Conservation (phyloP, 2,329 filamentous ascomycete genomes). For the Paradendryphiella salina region DNA sequence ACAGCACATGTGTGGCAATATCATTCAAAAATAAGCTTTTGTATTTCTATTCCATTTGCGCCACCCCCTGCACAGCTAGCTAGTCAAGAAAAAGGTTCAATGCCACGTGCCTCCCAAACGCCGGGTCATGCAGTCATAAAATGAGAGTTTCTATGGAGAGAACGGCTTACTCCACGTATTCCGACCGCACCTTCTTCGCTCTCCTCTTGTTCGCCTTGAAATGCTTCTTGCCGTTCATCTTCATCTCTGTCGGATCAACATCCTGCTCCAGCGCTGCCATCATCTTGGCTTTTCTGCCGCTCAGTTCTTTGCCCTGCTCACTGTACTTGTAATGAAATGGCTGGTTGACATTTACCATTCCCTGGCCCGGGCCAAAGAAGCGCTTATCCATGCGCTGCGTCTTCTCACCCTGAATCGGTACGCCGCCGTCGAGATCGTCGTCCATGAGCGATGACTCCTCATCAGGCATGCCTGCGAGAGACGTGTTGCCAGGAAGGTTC, state of each 20-base stretch:
- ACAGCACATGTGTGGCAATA: no score
- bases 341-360: slow-evolving; percentile 67
- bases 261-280: slow-evolving; percentile 84
- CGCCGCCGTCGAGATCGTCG: slow-evolving; percentile 52
- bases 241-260: slow-evolving; percentile 77
- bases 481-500: slow-evolving; percentile 47
- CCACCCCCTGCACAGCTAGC: not conserved
- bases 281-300: slow-evolving; percentile 78
- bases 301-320: slow-evolving; percentile 80
- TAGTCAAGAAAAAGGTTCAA: not conserved
- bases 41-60: not conserved
- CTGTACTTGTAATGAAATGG: slow-evolving; percentile 92
- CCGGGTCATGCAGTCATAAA: slow-evolving; percentile 14
- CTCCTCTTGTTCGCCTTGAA: slow-evolving; percentile 76
- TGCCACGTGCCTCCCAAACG: slow-evolving; percentile 5
- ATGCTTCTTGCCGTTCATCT: slow-evolving; percentile 83
- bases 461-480: slow-evolving; percentile 30
- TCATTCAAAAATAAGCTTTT: not conserved
- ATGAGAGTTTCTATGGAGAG: not conserved
- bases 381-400: slow-evolving; percentile 77
- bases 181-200: slow-evolving; percentile 57
- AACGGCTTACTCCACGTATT: slow-evolving; percentile 36
- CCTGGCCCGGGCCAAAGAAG: slow-evolving; percentile 76
- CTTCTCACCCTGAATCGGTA: slow-evolving; percentile 64
- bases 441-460: slow-evolving; percentile 50